Percentiles rank a stretch among this genome's conserved stretches.
phyloP scores from a whole-genome alignment of 192 early-diverging fungal species.

The Phycomyces blakesleeanus region DNA sequence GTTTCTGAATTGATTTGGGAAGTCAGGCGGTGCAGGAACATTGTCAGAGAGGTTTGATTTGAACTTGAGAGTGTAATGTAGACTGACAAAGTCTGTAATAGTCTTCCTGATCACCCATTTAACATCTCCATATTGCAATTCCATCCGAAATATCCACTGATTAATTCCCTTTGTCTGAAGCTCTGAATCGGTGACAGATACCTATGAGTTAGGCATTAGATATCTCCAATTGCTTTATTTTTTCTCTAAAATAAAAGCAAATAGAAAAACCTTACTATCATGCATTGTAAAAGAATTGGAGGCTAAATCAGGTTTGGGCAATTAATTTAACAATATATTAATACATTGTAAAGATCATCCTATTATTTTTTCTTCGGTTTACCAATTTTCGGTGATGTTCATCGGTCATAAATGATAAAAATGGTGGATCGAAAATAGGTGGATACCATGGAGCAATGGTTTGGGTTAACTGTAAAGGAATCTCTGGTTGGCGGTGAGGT shows the following conservation, averaged over 20 bases:
- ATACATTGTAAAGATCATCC: no score
- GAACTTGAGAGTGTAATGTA: constrained; percentile 58
- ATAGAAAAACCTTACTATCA: not conserved
- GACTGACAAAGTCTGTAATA: constrained; percentile 61
- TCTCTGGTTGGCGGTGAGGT: not conserved
- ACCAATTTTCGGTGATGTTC: constrained; percentile 21
- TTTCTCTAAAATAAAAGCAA: no score
- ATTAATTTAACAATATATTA: no score
- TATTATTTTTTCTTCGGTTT: constrained; percentile 5
- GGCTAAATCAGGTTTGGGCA: not conserved
- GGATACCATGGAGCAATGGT: constrained; percentile 17
- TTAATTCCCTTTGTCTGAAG: constrained; percentile 20
- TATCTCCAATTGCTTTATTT: not conserved
- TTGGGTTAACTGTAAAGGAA: not conserved
- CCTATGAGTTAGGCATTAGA: not conserved
- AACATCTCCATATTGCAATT: constrained; percentile 65
- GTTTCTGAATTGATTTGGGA: constrained; percentile 27
- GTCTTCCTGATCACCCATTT: constrained; percentile 72
- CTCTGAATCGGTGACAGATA: constrained; percentile 31
- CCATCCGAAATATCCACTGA: constrained; percentile 36
- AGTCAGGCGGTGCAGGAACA: constrained; percentile 30
- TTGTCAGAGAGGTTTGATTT: constrained; percentile 29
- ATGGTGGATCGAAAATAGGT: constrained; percentile 21
- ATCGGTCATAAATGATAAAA: constrained; percentile 20
- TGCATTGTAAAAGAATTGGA: not conserved